Conservation (phyloP, 2,329 filamentous ascomycete species). For the Chrysoporthe puriensis region DNA sequence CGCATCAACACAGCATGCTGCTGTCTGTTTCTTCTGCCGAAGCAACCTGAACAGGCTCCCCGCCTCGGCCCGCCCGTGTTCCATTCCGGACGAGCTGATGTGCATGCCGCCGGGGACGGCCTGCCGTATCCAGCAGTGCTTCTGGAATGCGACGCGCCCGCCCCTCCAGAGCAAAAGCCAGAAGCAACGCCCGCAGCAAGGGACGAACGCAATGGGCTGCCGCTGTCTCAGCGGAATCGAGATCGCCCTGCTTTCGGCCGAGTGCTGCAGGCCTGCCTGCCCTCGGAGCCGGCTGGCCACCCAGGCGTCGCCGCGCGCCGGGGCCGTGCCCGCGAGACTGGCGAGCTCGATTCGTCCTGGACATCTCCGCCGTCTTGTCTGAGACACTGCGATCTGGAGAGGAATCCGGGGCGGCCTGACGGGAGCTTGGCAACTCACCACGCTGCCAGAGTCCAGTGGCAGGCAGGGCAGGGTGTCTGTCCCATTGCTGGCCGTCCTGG, state of each 20-base stretch:
- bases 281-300: not conserved
- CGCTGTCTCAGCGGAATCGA: conserved; percentile 1
- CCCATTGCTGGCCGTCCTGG: too few species aligned
- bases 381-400: not conserved
- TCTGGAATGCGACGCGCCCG: conserved; percentile 1
- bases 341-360: not conserved
- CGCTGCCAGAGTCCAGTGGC: not conserved
- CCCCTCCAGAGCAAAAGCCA: not conserved
- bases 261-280: not conserved
- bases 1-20: not conserved
- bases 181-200: not conserved
- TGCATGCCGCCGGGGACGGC: not conserved
- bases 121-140: conserved; percentile 1
- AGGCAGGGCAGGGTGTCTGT: not conserved
- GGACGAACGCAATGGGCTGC: not conserved
- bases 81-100: not conserved
- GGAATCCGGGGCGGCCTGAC: not conserved
- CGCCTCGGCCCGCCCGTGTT: not conserved
- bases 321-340: not conserved
- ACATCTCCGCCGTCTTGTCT: not conserved
- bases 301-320: not conserved
- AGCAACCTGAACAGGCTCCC: not conserved
- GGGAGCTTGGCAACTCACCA: not conserved
- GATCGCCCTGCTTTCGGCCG: not conserved
- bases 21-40: not conserved